These are phyloP conservation scores for Mrakia frigida DNA, from an alignment of 768 basidiomycete genomes.

Conservation along the genomic window DNA sequence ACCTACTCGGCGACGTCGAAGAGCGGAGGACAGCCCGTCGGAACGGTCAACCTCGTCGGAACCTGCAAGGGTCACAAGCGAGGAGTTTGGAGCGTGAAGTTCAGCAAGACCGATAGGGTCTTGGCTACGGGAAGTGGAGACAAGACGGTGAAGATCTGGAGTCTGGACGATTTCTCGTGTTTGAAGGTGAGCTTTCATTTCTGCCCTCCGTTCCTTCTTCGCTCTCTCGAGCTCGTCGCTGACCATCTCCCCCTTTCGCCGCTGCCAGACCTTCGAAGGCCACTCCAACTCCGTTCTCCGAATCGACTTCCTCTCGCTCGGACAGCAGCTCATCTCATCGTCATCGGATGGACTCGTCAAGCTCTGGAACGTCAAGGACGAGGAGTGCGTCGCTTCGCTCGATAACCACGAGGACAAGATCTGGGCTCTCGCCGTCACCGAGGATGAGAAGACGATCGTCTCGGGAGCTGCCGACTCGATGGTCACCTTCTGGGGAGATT, in stretches of 20 bases:
- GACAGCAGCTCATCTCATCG: conserved; percentile 78
- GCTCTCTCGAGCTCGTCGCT: neutral
- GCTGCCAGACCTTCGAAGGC: conserved; percentile 79
- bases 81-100: conserved; percentile 91
- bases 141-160: conserved; percentile 91
- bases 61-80: conserved; percentile 94
- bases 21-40: conserved; percentile 50
- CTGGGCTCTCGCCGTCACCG: conserved; percentile 86
- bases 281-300: conserved; percentile 94
- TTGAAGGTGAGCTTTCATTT: conserved; percentile 50
- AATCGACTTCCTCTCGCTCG: conserved; percentile 80
- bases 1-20: conserved; percentile 49
- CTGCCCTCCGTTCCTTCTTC: neutral
- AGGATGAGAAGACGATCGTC: conserved; percentile 75
- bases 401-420: conserved; percentile 99
- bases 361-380: conserved; percentile 84
- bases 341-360: conserved; percentile 95
- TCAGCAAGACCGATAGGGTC: conserved; percentile 73
- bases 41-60: conserved; percentile 70
- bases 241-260: neutral
- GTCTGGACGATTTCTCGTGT: conserved; percentile 85
- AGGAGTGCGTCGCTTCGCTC: conserved; percentile 78
- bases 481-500: conserved; percentile 94
- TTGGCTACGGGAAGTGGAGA: conserved; percentile 93
- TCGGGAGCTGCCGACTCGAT: conserved; percentile 95